phyloP scores from a whole-genome alignment of 148 eudicot species.

The Silene conica region DNA sequence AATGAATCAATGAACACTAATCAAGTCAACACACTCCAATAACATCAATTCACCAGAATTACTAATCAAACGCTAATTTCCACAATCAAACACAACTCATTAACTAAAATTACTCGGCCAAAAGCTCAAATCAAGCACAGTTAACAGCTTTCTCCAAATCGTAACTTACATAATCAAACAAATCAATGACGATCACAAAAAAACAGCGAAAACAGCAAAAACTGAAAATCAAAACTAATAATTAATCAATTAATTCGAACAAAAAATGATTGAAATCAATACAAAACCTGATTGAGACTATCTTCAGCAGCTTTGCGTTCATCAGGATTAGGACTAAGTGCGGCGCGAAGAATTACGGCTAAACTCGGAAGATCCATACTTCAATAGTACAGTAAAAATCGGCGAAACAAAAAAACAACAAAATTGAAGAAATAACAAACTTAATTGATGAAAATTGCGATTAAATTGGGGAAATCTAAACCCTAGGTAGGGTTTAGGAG shows the following conservation, averaged over 20 bases:
- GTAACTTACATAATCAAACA: not conserved
- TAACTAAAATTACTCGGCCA: not conserved
- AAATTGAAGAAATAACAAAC: not conserved
- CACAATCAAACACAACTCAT: no score
- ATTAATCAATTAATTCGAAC: not conserved
- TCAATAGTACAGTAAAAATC: constrained; percentile 27
- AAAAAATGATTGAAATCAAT: not conserved
- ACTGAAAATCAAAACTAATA: not conserved
- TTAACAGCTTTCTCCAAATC: not conserved
- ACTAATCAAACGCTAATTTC: not conserved
- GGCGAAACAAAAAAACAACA: not conserved
- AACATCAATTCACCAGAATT: no score
- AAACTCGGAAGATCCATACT: constrained; percentile 82
- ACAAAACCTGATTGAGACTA: constrained; percentile 67
- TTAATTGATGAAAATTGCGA: no score
- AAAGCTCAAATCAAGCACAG: not conserved
- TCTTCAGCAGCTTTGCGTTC: constrained; percentile 96
- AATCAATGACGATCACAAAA: not conserved
- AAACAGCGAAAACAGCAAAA: not conserved
- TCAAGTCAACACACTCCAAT: no score
- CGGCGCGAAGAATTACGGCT: constrained; percentile 74
- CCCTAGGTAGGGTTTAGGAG: constrained; percentile 28
- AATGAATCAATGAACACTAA: not conserved
- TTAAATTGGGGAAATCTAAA: constrained; percentile 13
- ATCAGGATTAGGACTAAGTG: constrained; percentile 85